phyloP scores from a whole-genome alignment of 2,329 filamentous ascomycete species.

The Beauveria asiatica region DNA sequence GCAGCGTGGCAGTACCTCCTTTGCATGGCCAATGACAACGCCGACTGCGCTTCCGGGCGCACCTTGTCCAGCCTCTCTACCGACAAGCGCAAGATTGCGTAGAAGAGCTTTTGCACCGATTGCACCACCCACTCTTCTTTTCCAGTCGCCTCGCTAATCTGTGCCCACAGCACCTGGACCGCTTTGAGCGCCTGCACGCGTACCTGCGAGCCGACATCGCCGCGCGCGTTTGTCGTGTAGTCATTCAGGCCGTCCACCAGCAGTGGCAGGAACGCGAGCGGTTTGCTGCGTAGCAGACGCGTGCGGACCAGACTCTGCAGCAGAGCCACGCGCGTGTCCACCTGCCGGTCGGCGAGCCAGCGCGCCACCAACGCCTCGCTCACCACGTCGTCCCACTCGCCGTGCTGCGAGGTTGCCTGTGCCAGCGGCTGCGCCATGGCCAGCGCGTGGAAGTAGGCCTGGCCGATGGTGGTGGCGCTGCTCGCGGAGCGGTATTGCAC shows the following conservation, averaged over 20 bases:
- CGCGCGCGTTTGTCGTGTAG: conserved; percentile 81
- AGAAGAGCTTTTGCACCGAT: conserved; percentile 34
- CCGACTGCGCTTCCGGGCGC: conserved; percentile 55
- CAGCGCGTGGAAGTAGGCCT: conserved; percentile 46
- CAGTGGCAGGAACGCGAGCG: conserved; percentile 33
- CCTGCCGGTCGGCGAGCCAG: conserved; percentile 42
- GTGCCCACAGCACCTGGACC: conserved; percentile 53
- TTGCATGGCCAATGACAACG: conserved; percentile 37
- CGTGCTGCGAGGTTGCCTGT: conserved; percentile 14
- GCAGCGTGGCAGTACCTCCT: conserved; percentile 30
- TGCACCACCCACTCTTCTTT: conserved; percentile 19
- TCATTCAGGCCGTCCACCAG: conserved; percentile 63
- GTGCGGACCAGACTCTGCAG: conserved; percentile 45
- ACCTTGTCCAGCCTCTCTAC: conserved; percentile 89
- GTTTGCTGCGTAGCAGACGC: conserved; percentile 33
- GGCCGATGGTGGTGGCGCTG: conserved; percentile 30
- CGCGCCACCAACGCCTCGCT: conserved; percentile 38
- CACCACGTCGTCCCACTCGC: conserved; percentile 25
- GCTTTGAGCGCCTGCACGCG: conserved; percentile 73
- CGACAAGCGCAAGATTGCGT: conserved; percentile 56
- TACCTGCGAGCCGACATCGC: conserved; percentile 83
- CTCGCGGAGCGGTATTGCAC: conserved; percentile 27
- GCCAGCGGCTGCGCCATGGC: conserved; percentile 39
- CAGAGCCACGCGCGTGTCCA: conserved; percentile 47
- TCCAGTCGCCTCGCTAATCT: conserved; percentile 17